Evolutionary conservation across 805 yeast species (phyloP).

Genomic region (Yarrowia sp.): DNA sequence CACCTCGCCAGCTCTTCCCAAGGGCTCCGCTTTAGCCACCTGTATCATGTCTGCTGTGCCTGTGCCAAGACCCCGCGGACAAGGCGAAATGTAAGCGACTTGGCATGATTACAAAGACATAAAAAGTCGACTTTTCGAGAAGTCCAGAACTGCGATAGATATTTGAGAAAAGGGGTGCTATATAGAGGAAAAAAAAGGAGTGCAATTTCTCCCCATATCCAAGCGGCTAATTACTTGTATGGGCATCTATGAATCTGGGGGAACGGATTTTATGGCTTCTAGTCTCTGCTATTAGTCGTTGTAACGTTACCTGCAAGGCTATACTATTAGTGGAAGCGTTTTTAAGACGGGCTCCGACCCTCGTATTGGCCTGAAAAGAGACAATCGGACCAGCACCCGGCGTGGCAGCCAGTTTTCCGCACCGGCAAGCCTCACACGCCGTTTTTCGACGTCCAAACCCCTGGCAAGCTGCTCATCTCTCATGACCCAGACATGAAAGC

Average conservation of each 20-base stretch:
- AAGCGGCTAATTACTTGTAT: constrained; percentile 19
- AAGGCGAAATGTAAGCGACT: constrained; percentile 16
- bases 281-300: not conserved
- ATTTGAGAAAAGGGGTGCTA: no score
- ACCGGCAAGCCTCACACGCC: no score
- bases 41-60: not conserved
- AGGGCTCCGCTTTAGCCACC: not conserved
- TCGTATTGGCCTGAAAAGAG: no score
- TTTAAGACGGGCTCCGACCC: not conserved
- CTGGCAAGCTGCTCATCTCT: not conserved
- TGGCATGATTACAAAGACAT: not conserved
- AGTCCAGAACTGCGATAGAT: no score
- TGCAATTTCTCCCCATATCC: not conserved
- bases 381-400: no score
- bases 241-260: not conserved
- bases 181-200: no score
- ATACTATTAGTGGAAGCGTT: not conserved
- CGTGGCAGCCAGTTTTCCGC: no score
- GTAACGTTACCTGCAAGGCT: not conserved
- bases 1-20: constrained; percentile 5
- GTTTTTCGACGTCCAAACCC: no score
- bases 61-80: not conserved
- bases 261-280: not conserved
- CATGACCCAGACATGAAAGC: constrained; percentile 3
- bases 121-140: constrained; percentile 3